These are phyloP conservation scores for Amylocystis lapponica DNA, from an alignment of 768 basidiomycete genomes.

Conservation along the genomic window DNA sequence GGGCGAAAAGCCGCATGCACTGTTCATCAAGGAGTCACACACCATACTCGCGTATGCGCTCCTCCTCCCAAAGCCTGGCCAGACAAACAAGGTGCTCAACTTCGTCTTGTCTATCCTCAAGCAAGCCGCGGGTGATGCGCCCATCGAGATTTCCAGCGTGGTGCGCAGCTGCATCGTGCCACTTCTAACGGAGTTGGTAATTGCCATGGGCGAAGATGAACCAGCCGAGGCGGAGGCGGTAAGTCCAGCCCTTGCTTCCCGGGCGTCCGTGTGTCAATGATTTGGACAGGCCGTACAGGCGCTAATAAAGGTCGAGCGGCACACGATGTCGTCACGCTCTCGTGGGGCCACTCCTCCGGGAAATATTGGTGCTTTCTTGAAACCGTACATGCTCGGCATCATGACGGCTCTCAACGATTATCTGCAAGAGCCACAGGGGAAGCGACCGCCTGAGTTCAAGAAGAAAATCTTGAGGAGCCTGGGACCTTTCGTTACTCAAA, in stretches of 20 bases:
- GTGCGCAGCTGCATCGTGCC: slow-evolving; percentile 65
- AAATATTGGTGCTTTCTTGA: slow-evolving; percentile 57
- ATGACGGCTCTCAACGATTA: slow-evolving; percentile 82
- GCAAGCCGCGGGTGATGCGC: slow-evolving; percentile 34
- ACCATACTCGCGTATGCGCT: slow-evolving; percentile 65
- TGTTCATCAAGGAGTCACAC: slow-evolving; percentile 53
- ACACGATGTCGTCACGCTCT: slow-evolving; percentile 20
- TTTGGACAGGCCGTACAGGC: slow-evolving; percentile 39
- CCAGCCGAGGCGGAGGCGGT: slow-evolving; percentile 39
- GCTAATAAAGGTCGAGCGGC: slow-evolving; percentile 38
- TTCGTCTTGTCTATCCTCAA: slow-evolving; percentile 61
- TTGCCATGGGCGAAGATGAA: slow-evolving; percentile 71
- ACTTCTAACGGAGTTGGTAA: slow-evolving; percentile 69
- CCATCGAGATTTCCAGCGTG: slow-evolving; percentile 40
- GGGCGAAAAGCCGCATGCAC: slow-evolving; percentile 34
- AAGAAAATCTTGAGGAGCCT: slow-evolving; percentile 75
- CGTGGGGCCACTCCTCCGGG: slow-evolving; percentile 21
- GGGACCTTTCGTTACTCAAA: slow-evolving; percentile 60
- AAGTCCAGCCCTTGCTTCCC: slow-evolving; percentile 14
- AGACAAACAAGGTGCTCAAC: slow-evolving; percentile 52
- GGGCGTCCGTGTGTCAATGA: slow-evolving; percentile 17
- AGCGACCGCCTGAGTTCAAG: slow-evolving; percentile 63
- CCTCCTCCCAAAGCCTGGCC: slow-evolving; percentile 45
- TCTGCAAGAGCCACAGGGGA: slow-evolving; percentile 79
- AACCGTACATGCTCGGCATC: slow-evolving; percentile 75